Conservation (phyloP, 495 filamentous ascomycete genomes). For the Penicillium argentinense region DNA sequence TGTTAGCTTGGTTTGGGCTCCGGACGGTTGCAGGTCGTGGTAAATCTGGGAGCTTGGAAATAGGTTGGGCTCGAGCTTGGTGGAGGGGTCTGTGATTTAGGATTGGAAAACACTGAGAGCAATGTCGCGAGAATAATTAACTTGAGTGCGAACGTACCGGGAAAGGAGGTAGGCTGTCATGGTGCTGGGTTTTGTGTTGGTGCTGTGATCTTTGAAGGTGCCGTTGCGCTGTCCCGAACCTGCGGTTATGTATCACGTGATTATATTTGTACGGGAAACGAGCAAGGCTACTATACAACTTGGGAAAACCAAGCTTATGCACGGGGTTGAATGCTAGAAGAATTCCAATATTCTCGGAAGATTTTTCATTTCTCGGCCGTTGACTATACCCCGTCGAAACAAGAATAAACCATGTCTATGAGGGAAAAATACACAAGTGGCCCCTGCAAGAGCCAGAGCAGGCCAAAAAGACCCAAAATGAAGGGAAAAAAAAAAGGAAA, state of each 20-base stretch:
- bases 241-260: not conserved
- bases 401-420: slow-evolving; percentile 23
- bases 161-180: slow-evolving; percentile 46
- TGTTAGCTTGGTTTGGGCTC: slow-evolving; percentile 7
- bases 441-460: slow-evolving; percentile 4
- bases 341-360: not conserved
- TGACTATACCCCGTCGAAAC: slow-evolving; percentile 8
- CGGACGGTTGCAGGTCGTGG: too few relatives aligned
- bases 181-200: not conserved
- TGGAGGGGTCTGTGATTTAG: too few relatives aligned
- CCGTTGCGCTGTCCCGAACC: not conserved
- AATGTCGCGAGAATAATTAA: too few relatives aligned
- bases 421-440: slow-evolving; percentile 21
- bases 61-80: too few relatives aligned
- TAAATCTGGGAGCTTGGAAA: too few relatives aligned
- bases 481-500: slow-evolving; percentile 8
- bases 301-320: too few relatives aligned
- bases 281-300: not conserved
- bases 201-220: not conserved
- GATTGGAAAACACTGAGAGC: too few relatives aligned
- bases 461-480: slow-evolving; percentile 8
- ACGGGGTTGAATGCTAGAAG: not conserved
- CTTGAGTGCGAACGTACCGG: slow-evolving; percentile 42
- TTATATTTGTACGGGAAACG: not conserved
- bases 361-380: slow-evolving; percentile 11